Evolutionary conservation across 2,329 filamentous ascomycete species (phyloP), one percentile per base, ranked within the genome.

Genomic region (Aspergillus sp.): DNA sequence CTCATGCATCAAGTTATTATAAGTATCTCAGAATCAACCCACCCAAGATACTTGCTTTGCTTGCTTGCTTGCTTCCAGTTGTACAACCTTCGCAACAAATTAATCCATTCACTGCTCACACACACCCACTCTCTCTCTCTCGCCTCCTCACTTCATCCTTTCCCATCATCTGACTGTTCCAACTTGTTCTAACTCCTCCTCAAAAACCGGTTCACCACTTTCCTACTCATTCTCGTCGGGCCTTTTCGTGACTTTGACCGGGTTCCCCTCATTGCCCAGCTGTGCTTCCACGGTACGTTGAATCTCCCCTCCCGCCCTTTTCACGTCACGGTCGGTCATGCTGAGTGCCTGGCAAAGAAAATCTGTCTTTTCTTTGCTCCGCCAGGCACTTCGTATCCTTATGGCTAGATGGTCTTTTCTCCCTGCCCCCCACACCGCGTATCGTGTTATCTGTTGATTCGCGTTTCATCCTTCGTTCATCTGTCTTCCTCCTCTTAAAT

Each of bases 171-270:
- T 36, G 32, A 36, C 32, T 5, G 32, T 36, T 13, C 12, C 5
- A 36, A 36, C 32, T 36, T 36, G 9, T 10, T 10, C 25, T 25
- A 28, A 28, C 32, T 13, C 12, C 32, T 36, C 32, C 30, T 32
- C 32, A 13, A 36, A 13, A 36, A 36, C 32, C 32, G 32, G 32
- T 36, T 36, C 32, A 28, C 50, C 50, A 36, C 54, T 52, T 60
- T 59, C 23, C 62, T 61, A 32, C 54, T 58, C 48, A 55, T 66
- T 60, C 59, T 65, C 56, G 53, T 62, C 62, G 52, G 15, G 43
- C 21, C 47, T 23, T 49, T 50, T 36, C 32, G 32, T 36, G 32
- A 36, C 32, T 59, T 59, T 47, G 19, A 19, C 30, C 55, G 39
- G 50, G 39, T 19, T 21, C 51, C 51, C 52, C 49, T 53, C 47